Conservation (phyloP, 1,284 basidiomycete species). For the Coniferiporia sulphurascens region DNA sequence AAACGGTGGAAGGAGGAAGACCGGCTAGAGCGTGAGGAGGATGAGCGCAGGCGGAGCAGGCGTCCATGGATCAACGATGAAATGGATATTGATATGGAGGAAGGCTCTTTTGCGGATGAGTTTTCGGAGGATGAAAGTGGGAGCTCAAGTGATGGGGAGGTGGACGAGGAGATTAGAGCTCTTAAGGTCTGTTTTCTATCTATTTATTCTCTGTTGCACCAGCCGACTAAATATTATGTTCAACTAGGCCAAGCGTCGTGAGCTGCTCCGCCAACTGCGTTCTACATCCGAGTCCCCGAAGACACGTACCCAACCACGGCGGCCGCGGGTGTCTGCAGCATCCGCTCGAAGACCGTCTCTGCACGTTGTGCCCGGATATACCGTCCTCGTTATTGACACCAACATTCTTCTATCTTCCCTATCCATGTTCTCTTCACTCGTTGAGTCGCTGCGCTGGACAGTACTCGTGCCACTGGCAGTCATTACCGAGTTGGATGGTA, state of each 20-base stretch:
- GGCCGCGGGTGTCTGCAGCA: constrained; percentile 29
- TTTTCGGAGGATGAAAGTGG: constrained; percentile 33
- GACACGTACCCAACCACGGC: constrained; percentile 28
- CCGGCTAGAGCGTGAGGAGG: constrained; percentile 55
- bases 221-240: constrained; percentile 14
- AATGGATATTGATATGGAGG: constrained; percentile 30
- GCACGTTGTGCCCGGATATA: constrained; percentile 80
- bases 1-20: constrained; percentile 67
- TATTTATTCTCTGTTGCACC: constrained; percentile 9
- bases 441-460: constrained; percentile 84
- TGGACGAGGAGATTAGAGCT: constrained; percentile 65
- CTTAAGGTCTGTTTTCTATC: constrained; percentile 54
- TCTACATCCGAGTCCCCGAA: constrained; percentile 23
- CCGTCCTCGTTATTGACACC: constrained; percentile 88
- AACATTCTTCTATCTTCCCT: constrained; percentile 88
- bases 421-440: constrained; percentile 63
- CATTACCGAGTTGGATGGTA: constrained; percentile 93
- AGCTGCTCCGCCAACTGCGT: constrained; percentile 9
- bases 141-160: constrained; percentile 62
- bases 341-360: constrained; percentile 36
- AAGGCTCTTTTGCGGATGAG: constrained; percentile 54
- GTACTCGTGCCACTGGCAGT: constrained; percentile 90
- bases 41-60: constrained; percentile 57
- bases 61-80: constrained; percentile 58
- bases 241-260: constrained; percentile 53